Conservation (phyloP, 148 eudicot genomes). For the Heliamphora exappendiculata region DNA sequence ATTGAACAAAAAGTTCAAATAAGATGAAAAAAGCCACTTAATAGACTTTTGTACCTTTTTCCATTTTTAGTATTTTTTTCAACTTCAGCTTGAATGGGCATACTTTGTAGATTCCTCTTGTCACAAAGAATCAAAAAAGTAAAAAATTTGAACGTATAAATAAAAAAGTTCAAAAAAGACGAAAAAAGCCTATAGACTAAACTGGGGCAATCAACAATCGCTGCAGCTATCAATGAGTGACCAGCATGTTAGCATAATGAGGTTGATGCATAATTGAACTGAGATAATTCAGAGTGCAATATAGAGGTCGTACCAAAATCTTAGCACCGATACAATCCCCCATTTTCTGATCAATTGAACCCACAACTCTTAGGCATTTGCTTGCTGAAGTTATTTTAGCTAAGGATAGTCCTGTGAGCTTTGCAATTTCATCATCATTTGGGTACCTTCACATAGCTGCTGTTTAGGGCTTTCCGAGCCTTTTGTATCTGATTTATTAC, state of each 20-base stretch:
- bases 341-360: conserved; percentile 60
- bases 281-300: not conserved
- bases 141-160: no score
- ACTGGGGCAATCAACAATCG: no score
- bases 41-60: no score
- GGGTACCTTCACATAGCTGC: conserved; percentile 52
- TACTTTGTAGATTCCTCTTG: no score
- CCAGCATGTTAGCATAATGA: not conserved
- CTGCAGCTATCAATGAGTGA: not conserved
- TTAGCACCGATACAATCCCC: conserved; percentile 40
- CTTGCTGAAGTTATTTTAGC: conserved; percentile 55
- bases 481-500: conserved; percentile 59
- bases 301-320: conserved; percentile 41
- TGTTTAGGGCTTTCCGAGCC: conserved; percentile 56
- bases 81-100: no score
- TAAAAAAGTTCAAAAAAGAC: not conserved
- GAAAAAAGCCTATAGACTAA: no score
- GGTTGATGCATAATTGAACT: not conserved
- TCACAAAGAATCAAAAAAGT: no score
- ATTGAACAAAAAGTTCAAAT: no score
- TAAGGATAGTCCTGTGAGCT: conserved; percentile 65
- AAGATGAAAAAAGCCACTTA: no score
- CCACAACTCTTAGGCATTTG: conserved; percentile 71
- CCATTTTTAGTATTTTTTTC: no score
- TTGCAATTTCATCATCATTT: conserved; percentile 59